Base-by-base conservation (phyloP, 805 yeast species). In the Hemisphaericaspora nanyangensis region DNA sequence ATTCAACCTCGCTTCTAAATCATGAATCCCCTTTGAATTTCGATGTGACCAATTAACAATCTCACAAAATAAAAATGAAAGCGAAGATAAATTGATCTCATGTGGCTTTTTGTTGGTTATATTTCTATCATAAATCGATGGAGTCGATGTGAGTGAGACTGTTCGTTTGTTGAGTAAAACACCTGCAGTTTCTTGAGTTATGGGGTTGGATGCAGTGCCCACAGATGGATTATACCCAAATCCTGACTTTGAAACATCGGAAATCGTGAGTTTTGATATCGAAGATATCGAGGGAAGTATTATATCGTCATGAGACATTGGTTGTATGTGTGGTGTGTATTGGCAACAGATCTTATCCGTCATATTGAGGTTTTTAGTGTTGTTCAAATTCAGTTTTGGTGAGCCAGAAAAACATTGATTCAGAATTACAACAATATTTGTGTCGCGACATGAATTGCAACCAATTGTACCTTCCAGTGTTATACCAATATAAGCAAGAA, bases 51-150 rank as follows among this genome's bases (percentile, higher is more conserved):
- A 77, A 44, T 79, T 79, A 8, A 87, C 80, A 29, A 82, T 74
- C 47, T 84, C 90, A 55, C 80, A 66, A 49, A 84, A 85, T 16
- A 87, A 61, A 48, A 79, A 83, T 20, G 88, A 77, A 35, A 88
- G 62, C 2, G 89, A 69, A 11, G 86, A 72, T 13, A 83, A 55
- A 44, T 80, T 80, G 26, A 86, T 81, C 40, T 85, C 91, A 22
- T 77, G 76, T 13, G 77, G 69, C 41, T 82, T 74, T 48, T 90
- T 74, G 43, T 76, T 79, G 31, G 80, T 64, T 47, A 67, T 47
- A 44, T 81, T 84, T 48, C 79, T 75, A 52, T 87, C 95, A 50
- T 82, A 86, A 19, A 85, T 79, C 5, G 76, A 63, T 17, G 58
- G 60, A 17, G 56, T 50, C 20, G 72, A 57, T 10, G 65, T 61